phyloP scores from a whole-genome alignment of 1,284 basidiomycete species.

The Leccinum pachyderme region DNA sequence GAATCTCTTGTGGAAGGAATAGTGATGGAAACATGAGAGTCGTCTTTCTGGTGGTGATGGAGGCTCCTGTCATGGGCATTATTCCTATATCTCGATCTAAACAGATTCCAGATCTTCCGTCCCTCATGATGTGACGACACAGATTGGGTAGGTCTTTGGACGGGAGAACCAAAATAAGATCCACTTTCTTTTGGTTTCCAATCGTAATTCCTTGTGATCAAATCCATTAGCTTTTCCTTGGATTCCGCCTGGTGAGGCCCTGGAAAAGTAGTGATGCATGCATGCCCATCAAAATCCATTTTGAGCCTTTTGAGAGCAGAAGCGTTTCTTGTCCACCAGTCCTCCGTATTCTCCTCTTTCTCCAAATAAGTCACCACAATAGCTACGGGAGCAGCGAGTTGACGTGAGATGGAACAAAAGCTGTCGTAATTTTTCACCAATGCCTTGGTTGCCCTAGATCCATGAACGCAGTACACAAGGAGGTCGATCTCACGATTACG shows the following conservation, averaged over 20 bases:
- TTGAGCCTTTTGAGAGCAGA: not conserved
- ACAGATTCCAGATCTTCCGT: not conserved
- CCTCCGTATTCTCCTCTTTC: conserved; percentile 20
- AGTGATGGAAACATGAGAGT: not conserved
- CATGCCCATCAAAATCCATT: conserved; percentile 29
- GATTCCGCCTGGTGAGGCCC: conserved; percentile 10
- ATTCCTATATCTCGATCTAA: not conserved
- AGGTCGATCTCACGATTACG: conserved; percentile 26
- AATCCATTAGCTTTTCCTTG: conserved; percentile 10
- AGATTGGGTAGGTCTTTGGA: not conserved
- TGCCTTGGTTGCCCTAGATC: conserved; percentile 17
- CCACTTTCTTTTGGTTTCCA: not conserved
- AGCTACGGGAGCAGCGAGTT: conserved; percentile 24
- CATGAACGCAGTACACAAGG: conserved; percentile 30
- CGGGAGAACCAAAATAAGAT: conserved; percentile 15
- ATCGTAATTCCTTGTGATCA: conserved; percentile 8
- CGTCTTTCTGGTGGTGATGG: not conserved
- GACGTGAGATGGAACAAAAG: conserved; percentile 26
- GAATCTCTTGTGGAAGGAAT: no score
- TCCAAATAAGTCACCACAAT: conserved; percentile 26
- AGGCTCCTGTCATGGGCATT: not conserved
- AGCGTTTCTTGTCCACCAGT: conserved; percentile 29
- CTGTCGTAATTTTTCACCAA: conserved; percentile 20
- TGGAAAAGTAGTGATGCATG: conserved; percentile 24
- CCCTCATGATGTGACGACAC: not conserved